Conservation (phyloP, 2,329 filamentous ascomycete genomes). For the Neonectria magnoliae region DNA sequence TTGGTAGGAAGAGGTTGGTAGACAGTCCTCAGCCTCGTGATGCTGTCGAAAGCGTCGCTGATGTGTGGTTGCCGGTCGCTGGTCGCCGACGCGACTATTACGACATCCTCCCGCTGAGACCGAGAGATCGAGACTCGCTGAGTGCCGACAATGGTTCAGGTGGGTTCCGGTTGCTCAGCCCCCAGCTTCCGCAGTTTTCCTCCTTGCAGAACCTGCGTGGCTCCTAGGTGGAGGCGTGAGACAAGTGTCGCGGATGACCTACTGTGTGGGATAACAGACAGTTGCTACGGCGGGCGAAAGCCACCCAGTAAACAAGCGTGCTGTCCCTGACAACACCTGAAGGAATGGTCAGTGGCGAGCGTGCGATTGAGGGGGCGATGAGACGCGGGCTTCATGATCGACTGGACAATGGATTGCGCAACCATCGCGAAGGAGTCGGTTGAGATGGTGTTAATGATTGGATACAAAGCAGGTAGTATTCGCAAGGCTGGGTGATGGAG, state of each 20-base stretch:
- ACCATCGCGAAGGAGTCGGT: not conserved
- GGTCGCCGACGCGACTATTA: not conserved
- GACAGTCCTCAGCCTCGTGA: constrained; percentile 3
- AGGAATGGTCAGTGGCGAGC: not conserved
- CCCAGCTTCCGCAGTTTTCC: constrained; percentile 19
- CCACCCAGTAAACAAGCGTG: constrained; percentile 26
- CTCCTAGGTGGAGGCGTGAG: constrained; percentile 37
- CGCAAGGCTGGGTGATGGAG: too few relatives aligned
- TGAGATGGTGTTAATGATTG: not conserved
- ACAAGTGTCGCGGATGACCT: constrained; percentile 37
- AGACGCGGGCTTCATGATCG: not conserved
- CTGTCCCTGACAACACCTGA: constrained; percentile 33
- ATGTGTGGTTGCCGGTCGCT: not conserved
- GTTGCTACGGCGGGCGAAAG: constrained; percentile 3
- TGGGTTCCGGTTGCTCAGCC: constrained; percentile 8
- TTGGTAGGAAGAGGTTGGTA: constrained; percentile 18
- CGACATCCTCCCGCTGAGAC: not conserved
- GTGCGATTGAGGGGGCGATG: not conserved
- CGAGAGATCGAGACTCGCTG: not conserved
- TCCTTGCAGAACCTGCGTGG: constrained; percentile 35
- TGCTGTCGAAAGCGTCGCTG: constrained; percentile 5
- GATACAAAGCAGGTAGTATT: not conserved
- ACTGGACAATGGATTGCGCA: not conserved
- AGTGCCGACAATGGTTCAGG: constrained; percentile 1
- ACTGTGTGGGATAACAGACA: constrained; percentile 23